Conservation (phyloP, 371 early-diverging fungal genomes). For the Rhizomucor pusillus region DNA sequence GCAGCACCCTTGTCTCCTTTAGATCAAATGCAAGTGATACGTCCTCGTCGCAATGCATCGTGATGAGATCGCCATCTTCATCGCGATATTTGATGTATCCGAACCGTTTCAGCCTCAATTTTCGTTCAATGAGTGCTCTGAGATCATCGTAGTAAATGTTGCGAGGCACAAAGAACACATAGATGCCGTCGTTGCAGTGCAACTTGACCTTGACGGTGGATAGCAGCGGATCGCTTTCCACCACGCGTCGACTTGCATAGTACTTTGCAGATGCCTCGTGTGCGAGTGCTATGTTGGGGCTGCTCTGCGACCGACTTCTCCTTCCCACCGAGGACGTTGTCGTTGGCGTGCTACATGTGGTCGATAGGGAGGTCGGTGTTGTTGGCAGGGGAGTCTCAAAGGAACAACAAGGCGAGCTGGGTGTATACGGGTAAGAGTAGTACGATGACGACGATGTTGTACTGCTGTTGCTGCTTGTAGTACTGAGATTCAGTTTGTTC, state of each 20-base stretch:
- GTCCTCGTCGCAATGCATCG: conserved; percentile 78
- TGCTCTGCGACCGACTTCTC: conserved; percentile 48
- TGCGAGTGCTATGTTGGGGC: conserved; percentile 43
- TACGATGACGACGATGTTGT: conserved; percentile 23
- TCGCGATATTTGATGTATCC: conserved; percentile 70
- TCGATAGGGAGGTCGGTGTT: not conserved
- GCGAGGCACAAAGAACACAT: conserved; percentile 74
- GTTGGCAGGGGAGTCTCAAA: not conserved
- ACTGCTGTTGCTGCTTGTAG: not conserved
- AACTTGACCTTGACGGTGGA: conserved; percentile 81
- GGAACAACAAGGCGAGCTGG: not conserved
- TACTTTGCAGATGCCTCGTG: not conserved
- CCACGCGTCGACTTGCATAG: conserved; percentile 1
- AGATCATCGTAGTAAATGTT: conserved; percentile 69
- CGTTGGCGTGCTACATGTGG: conserved; percentile 2
- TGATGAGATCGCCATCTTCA: conserved; percentile 82
- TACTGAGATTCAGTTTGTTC: conserved; percentile 10
- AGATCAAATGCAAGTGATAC: conserved; percentile 77
- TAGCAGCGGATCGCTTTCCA: conserved; percentile 1
- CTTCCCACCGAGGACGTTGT: conserved; percentile 5
- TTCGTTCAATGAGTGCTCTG: conserved; percentile 69
- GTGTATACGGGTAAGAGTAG: not conserved
- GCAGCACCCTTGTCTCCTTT: conserved; percentile 22
- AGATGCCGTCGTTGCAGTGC: conserved; percentile 74
- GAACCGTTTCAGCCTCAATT: conserved; percentile 45